Evolutionary conservation across 176 grass and related monocot genomes (phyloP), one percentile per base, ranked within the genome.

Genomic region (Elymus sibiricus): DNA sequence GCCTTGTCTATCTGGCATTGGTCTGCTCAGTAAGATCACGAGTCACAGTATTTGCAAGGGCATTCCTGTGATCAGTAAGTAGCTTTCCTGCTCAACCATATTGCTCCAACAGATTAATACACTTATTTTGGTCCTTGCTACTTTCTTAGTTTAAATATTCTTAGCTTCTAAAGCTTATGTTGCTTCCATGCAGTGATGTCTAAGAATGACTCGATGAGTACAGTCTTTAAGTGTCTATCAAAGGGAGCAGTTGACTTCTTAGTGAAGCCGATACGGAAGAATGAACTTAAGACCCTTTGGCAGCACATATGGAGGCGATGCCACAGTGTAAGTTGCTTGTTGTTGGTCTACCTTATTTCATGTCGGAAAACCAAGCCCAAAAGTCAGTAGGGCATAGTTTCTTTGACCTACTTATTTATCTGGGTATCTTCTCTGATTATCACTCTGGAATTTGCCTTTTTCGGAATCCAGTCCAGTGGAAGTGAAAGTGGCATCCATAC

Each of bases 191-290:
- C 93, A 98, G 95, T 95, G 96, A 98, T 95, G 96, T 98, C 96
- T 83, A 91, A 94, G 1, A 95, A 95, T 83, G 92, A 95, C 73
- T 95, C 93, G n/a, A 94, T 98, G 96, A 78, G 82, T 88, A 98
- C 80, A 62, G 90, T 92, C 63, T 95, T 94, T 63, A 94, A 86
- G 72, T 98, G 96, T 86, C 82, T 95, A 79, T 95, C 96, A 24
- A 95, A 95, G 88, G 93, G 96, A 71, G 93, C 96, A 64, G 96
- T 95, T 95, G 93, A 98, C 79, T 98, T 98, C 87, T 89, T 98
- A 86, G 88, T 98, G 73, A 98, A 98, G 83, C 93, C 96, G 51
- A 81, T 98, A 73, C 89, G 96, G 8, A 98, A 95, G 82, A 98
- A 98, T 84, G 96, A 98, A 79, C 93, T 98, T 83, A 98, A 94